These are phyloP conservation scores for Sporodiniella umbellata DNA, from an alignment of 371 early-diverging fungal species.

Conservation along the genomic window DNA sequence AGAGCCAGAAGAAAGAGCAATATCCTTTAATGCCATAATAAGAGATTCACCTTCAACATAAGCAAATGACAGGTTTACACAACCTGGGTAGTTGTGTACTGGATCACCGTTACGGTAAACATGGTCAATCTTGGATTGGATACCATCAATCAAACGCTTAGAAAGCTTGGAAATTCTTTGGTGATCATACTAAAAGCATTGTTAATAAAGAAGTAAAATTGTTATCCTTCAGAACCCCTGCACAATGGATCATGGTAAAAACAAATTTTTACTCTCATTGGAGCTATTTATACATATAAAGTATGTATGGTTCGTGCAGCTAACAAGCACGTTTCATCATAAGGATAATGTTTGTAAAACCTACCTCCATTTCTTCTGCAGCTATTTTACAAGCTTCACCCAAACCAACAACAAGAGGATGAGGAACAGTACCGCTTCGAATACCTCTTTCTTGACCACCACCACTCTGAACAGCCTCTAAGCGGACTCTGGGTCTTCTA, in stretches of 20 bases:
- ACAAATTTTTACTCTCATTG: slow-evolving; percentile 33
- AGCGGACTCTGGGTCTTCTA: slow-evolving; percentile 93
- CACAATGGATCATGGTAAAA: slow-evolving; percentile 53
- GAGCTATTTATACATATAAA: slow-evolving; percentile 9
- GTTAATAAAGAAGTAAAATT: too few species aligned
- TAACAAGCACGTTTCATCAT: slow-evolving; percentile 31
- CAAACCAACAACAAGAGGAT: slow-evolving; percentile 94
- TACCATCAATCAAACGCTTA: slow-evolving; percentile 76
- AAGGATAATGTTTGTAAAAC: slow-evolving; percentile 15
- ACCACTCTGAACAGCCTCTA: slow-evolving; percentile 93
- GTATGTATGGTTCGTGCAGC: slow-evolving; percentile 13
- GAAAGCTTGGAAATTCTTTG: slow-evolving; percentile 73
- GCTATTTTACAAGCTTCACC: slow-evolving; percentile 96
- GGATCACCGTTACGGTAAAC: slow-evolving; percentile 92
- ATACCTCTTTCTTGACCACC: slow-evolving; percentile 99
- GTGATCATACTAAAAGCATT: slow-evolving; percentile 83
- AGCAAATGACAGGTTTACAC: slow-evolving; percentile 99
- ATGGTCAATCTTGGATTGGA: slow-evolving; percentile 72
- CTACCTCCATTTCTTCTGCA: slow-evolving; percentile 84
- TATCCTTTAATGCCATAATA: slow-evolving; percentile 98
- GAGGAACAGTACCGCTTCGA: slow-evolving; percentile 97
- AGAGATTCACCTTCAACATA: slow-evolving; percentile 99
- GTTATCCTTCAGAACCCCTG: slow-evolving; percentile 64
- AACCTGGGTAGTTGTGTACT: slow-evolving; percentile 82
- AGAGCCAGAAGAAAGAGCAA: slow-evolving; percentile 97